These are phyloP conservation scores for Zarea fungicola DNA, from an alignment of 2,329 filamentous ascomycete species.

Conservation along the genomic window DNA sequence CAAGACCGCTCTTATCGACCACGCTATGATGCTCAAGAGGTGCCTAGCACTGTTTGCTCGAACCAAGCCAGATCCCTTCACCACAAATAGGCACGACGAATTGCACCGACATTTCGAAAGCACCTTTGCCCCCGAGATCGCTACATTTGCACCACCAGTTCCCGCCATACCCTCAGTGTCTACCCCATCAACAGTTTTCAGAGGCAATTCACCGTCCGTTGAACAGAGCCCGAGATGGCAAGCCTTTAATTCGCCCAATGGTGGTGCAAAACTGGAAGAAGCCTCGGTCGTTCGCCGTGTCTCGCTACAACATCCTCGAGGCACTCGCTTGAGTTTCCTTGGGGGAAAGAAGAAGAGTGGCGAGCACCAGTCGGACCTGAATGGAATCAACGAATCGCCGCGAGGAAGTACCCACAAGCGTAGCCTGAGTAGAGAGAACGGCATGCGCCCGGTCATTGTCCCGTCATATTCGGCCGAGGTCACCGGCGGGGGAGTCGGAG, in stretches of 20 bases:
- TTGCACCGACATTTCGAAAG: conserved; percentile 56
- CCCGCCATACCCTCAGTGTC: conserved; percentile 36
- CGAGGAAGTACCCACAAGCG: conserved; percentile 22
- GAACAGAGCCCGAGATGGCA: conserved; percentile 30
- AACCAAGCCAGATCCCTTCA: conserved; percentile 34
- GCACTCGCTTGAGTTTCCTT: conserved; percentile 53
- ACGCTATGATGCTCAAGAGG: conserved; percentile 81
- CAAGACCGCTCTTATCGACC: conserved; percentile 79
- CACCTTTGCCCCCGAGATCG: conserved; percentile 61
- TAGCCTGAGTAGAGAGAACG: conserved; percentile 25
- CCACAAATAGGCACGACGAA: conserved; percentile 39
- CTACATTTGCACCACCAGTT: conserved; percentile 52
- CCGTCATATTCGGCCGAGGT: conserved; percentile 29
- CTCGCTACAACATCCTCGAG: conserved; percentile 42
- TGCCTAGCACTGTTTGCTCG: conserved; percentile 66
- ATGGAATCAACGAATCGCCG: conserved; percentile 22
- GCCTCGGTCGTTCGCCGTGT: conserved; percentile 46
- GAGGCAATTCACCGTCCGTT: conserved; percentile 44
- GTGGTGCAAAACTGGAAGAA: conserved; percentile 40
- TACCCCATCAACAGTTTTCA: conserved; percentile 40
- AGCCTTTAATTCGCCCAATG: conserved; percentile 30
- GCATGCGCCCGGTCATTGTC: conserved; percentile 37
- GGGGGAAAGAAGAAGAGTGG: conserved; percentile 45
- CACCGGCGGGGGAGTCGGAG: background rate
- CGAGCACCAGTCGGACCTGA: conserved; percentile 25